Percentiles rank a stretch among this genome's conserved stretches.
Conservation (phyloP, 345 rosid species). For the Gossypium stocksii region DNA sequence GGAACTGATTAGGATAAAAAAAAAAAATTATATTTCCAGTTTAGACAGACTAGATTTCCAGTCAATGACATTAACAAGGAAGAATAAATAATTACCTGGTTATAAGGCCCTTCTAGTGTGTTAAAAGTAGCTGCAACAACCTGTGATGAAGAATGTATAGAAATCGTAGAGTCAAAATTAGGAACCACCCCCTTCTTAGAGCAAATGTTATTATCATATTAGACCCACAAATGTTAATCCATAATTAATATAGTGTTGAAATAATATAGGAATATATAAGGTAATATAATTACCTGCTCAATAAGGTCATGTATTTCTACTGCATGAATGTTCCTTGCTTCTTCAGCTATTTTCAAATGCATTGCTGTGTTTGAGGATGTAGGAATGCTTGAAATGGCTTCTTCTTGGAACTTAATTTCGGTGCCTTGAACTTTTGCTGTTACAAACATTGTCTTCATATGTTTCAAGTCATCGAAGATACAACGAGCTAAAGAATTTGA, state of each 20-base stretch:
- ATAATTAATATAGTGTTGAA: no score
- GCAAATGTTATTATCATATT: background rate
- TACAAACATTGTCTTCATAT: background rate
- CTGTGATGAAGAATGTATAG: no score
- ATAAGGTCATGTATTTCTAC: background rate
- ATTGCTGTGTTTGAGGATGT: no score
- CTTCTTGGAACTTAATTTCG: background rate
- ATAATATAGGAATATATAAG: background rate
- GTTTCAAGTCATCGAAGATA: background rate
- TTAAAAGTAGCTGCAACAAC: no score
- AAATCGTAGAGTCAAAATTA: rapidly evolving
- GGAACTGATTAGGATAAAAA: no score
- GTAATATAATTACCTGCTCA: background rate
- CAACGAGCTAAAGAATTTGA: rapidly evolving
- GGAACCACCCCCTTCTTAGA: background rate
- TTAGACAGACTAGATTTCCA: no score
- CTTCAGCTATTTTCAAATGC: no score
- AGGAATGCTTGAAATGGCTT: background rate
- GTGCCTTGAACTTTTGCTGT: no score
- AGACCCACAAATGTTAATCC: background rate
- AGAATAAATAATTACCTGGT: no score
- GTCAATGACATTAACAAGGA: no score
- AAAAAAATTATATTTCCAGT: no score
- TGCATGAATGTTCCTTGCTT: background rate
- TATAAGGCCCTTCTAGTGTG: no score